Evolutionary conservation across 805 yeast species (phyloP).

Genomic region (Cephaloascus albidus): DNA sequence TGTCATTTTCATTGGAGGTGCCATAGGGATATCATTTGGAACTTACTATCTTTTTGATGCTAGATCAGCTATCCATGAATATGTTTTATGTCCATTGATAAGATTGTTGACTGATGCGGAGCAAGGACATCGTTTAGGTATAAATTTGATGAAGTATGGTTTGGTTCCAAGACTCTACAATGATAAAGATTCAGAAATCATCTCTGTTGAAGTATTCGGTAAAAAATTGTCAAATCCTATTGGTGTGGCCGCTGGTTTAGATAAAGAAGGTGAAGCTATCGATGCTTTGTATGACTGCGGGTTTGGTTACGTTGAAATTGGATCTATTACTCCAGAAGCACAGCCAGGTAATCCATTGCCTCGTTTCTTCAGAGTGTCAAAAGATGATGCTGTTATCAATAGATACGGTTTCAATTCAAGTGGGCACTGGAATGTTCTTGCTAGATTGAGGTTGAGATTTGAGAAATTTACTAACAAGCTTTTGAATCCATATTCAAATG

Average conservation of each 20-base stretch:
- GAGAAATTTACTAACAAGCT: constrained; percentile 21
- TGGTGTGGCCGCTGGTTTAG: constrained; percentile 94
- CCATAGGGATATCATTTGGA: constrained; percentile 25
- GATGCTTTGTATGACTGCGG: constrained; percentile 74
- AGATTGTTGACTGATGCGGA: constrained; percentile 75
- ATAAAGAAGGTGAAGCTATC: constrained; percentile 86
- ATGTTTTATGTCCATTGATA: constrained; percentile 67
- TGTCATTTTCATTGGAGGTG: background rate
- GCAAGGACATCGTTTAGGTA: constrained; percentile 71
- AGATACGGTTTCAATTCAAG: constrained; percentile 91
- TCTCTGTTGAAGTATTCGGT: constrained; percentile 60
- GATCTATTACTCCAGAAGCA: constrained; percentile 85
- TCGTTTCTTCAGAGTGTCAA: constrained; percentile 75
- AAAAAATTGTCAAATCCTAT: constrained; percentile 64
- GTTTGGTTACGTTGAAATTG: constrained; percentile 85
- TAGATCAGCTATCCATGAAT: constrained; percentile 76
- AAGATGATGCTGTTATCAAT: constrained; percentile 87
- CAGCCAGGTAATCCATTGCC: constrained; percentile 96
- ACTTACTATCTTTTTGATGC: constrained; percentile 60
- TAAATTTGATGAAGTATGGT: constrained; percentile 60
- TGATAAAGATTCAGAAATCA: constrained; percentile 40
- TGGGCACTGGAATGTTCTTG: constrained; percentile 72
- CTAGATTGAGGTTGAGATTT: constrained; percentile 58
- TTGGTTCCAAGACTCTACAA: constrained; percentile 51
- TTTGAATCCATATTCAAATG: constrained; percentile 21